Percentiles rank a stretch among this genome's conserved stretches.
phyloP scores from a whole-genome alignment of 148 eudicot species.

The Chenopodium formosanum region DNA sequence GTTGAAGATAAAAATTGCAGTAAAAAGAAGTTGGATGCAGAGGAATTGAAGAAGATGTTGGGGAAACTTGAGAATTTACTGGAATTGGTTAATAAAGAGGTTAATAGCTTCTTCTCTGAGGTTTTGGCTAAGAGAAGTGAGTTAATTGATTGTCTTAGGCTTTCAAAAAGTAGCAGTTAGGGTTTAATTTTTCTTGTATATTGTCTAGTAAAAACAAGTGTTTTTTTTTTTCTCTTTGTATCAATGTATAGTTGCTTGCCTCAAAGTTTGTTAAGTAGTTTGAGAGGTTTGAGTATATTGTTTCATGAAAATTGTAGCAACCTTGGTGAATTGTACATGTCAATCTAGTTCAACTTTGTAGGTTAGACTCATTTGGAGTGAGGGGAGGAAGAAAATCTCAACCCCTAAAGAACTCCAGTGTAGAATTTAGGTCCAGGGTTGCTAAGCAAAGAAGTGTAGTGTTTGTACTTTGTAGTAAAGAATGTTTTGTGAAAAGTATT shows the following conservation, averaged over 20 bases:
- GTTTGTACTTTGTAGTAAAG: neutral
- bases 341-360: no score
- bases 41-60: conserved; percentile 35
- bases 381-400: no score
- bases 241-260: neutral
- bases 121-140: conserved; percentile 42
- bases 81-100: conserved; percentile 30
- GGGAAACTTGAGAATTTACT: conserved; percentile 30
- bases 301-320: no score
- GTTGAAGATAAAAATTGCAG: neutral
- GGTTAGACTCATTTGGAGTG: no score
- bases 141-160: conserved; percentile 41
- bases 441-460: neutral
- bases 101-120: conserved; percentile 41
- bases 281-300: no score
- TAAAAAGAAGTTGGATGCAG: neutral
- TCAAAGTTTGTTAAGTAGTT: neutral
- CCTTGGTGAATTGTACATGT: no score
- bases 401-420: no score
- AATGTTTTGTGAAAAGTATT: no score
- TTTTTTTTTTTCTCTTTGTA: neutral
- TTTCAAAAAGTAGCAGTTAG: conserved; percentile 5
- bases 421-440: no score
- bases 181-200: neutral
- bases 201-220: neutral